Evolutionary conservation across 116 monocot species (phyloP).

Genomic region (Trichopus zeylanicus): DNA sequence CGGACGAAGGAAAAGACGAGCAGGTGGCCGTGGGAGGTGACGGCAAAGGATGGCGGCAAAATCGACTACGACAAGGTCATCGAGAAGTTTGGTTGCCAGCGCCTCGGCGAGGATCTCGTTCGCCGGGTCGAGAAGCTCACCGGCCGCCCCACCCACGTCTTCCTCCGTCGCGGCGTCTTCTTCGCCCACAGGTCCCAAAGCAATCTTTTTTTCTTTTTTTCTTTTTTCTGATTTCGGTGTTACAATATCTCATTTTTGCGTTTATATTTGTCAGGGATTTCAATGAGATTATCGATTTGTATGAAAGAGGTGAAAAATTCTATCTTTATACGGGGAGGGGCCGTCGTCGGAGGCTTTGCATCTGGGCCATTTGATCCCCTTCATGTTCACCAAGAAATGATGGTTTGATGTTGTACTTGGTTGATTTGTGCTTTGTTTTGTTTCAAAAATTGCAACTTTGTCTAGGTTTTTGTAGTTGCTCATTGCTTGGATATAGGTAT

Average conservation of each 20-base stretch:
- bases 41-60: conserved; percentile 76
- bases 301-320: conserved; percentile 85
- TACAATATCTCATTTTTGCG: not conserved
- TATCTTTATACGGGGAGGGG: conserved; percentile 93
- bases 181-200: conserved; percentile 71
- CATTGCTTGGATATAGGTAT: conserved; percentile 41
- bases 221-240: not conserved
- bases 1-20: conserved; percentile 37
- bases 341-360: conserved; percentile 90
- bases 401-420: not conserved
- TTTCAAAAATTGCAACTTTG: not conserved
- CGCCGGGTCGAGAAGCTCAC: conserved; percentile 72
- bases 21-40: conserved; percentile 57
- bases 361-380: conserved; percentile 88
- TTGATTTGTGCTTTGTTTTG: not conserved
- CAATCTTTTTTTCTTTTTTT: not conserved
- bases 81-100: conserved; percentile 90
- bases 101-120: conserved; percentile 46
- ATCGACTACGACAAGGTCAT: conserved; percentile 99
- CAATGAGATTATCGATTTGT: conserved; percentile 76
- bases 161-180: conserved; percentile 94
- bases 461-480: not conserved
- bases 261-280: conserved; percentile 54
- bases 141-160: conserved; percentile 64
- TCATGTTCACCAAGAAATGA: conserved; percentile 93